A percentile compares a stretch with the other conserved stretches of the same genome.
Conservation (phyloP, 306 rosid species). For the Quercus robur region DNA sequence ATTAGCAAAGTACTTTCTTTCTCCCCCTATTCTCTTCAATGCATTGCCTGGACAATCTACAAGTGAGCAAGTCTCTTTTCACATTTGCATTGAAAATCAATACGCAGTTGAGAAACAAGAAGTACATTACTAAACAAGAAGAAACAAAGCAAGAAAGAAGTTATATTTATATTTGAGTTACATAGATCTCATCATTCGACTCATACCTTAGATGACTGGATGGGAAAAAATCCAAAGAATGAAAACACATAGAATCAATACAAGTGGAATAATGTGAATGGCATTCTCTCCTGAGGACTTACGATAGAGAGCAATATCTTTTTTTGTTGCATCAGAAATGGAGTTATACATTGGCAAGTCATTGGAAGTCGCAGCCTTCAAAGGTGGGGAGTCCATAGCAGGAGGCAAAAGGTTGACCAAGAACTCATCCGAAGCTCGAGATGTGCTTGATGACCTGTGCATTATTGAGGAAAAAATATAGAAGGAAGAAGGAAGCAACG, state of each 20-base stretch:
- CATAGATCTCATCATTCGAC: not conserved
- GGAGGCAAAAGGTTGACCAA: constrained; percentile 19
- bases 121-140: not conserved
- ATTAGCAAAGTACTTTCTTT: too few species aligned
- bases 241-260: constrained; percentile 59
- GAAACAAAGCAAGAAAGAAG: not conserved
- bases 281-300: constrained; percentile 40
- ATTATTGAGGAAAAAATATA: constrained; percentile 6
- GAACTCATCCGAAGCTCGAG: constrained; percentile 38
- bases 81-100: not conserved
- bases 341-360: constrained; percentile 45
- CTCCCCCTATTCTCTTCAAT: too few species aligned
- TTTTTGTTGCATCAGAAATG: constrained; percentile 32
- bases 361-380: constrained; percentile 29
- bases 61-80: too few species aligned
- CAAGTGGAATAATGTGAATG: constrained; percentile 67
- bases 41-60: too few species aligned
- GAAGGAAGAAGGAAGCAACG: not conserved
- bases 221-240: constrained; percentile 75
- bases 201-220: not conserved
- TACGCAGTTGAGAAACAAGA: not conserved
- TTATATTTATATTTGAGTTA: not conserved
- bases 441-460: constrained; percentile 39
- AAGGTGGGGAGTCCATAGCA: constrained; percentile 22
- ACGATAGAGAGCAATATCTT: constrained; percentile 30